Percentiles rank a stretch among this genome's conserved stretches.
These are phyloP conservation scores for Rostrohypoxylon terebratum DNA, from an alignment of 495 filamentous ascomycete genomes.

Conservation along the genomic window DNA sequence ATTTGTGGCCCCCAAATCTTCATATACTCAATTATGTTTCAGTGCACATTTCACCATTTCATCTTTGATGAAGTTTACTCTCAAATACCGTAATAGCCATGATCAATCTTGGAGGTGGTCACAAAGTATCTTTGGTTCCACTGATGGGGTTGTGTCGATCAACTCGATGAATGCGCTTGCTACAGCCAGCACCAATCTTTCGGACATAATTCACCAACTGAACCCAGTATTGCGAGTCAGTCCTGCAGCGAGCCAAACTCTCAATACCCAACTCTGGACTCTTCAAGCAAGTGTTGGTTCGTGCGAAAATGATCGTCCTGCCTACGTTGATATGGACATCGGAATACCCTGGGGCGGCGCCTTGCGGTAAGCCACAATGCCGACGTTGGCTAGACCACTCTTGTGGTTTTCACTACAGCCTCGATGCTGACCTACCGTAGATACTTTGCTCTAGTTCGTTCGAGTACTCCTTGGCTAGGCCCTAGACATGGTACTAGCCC, in stretches of 20 bases:
- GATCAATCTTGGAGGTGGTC: constrained; percentile 79
- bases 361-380: constrained; percentile 54
- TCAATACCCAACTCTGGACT: constrained; percentile 77
- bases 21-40: constrained; percentile 58
- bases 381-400: not conserved
- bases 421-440: constrained; percentile 50
- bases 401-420: not conserved
- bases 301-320: constrained; percentile 67
- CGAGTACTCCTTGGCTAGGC: constrained; percentile 86
- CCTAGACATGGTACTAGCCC: constrained; percentile 80
- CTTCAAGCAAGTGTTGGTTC: constrained; percentile 66
- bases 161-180: constrained; percentile 43
- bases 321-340: constrained; percentile 66
- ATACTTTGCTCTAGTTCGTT: constrained; percentile 84
- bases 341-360: constrained; percentile 69
- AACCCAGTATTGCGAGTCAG: constrained; percentile 69
- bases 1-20: constrained; percentile 51
- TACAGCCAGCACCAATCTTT: constrained; percentile 58
- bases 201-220: constrained; percentile 69
- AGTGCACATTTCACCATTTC: constrained; percentile 55
- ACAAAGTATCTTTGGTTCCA: constrained; percentile 68
- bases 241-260: constrained; percentile 71
- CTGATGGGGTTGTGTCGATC: constrained; percentile 73
- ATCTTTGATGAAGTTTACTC: constrained; percentile 72
- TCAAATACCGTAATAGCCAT: constrained; percentile 73